A percentile compares a stretch with the other conserved stretches of the same genome.
Evolutionary conservation across 2,329 filamentous ascomycete genomes (phyloP).

Genomic region (Epicoccum sorghinum): DNA sequence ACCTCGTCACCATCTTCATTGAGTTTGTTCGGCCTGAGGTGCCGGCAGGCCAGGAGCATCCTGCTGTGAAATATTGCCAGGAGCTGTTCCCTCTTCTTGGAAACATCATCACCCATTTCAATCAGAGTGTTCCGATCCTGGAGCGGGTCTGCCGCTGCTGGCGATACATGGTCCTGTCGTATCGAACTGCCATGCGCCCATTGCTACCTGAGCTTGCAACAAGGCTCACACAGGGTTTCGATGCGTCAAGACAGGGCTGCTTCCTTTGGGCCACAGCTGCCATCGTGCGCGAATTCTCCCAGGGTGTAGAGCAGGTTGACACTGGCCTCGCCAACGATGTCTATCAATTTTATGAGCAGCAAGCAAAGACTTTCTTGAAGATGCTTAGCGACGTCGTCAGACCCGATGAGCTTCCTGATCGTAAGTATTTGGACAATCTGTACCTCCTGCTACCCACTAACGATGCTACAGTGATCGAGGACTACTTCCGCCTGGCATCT

Average conservation of each 20-base stretch:
- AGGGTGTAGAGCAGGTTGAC: slow-evolving; percentile 84
- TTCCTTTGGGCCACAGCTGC: slow-evolving; percentile 99
- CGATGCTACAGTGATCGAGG: slow-evolving; percentile 73
- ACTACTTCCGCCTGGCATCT: slow-evolving; percentile 92
- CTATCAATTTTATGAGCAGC: slow-evolving; percentile 92
- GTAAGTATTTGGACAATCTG: slow-evolving; percentile 45
- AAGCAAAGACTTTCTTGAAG: slow-evolving; percentile 86
- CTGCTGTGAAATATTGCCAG: slow-evolving; percentile 93
- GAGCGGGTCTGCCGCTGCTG: slow-evolving; percentile 94
- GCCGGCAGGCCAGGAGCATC: slow-evolving; percentile 73
- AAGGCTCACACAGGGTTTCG: slow-evolving; percentile 85
- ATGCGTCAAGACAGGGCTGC: slow-evolving; percentile 85
- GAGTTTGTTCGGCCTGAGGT: slow-evolving; percentile 79
- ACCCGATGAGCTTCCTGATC: slow-evolving; percentile 75
- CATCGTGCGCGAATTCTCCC: slow-evolving; percentile 92
- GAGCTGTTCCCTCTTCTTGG: slow-evolving; percentile 89
- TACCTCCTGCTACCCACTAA: slow-evolving; percentile 16
- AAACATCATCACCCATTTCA: slow-evolving; percentile 86
- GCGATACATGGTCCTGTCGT: slow-evolving; percentile 96
- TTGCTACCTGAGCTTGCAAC: slow-evolving; percentile 85
- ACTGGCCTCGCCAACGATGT: slow-evolving; percentile 83
- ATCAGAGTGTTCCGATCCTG: slow-evolving; percentile 83
- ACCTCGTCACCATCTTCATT: slow-evolving; percentile 89
- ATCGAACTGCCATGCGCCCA: slow-evolving; percentile 85
- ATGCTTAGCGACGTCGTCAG: slow-evolving; percentile 81